Evolutionary conservation across 2,329 filamentous ascomycete species (phyloP).

Genomic region (Cordyceps tenuipes): DNA sequence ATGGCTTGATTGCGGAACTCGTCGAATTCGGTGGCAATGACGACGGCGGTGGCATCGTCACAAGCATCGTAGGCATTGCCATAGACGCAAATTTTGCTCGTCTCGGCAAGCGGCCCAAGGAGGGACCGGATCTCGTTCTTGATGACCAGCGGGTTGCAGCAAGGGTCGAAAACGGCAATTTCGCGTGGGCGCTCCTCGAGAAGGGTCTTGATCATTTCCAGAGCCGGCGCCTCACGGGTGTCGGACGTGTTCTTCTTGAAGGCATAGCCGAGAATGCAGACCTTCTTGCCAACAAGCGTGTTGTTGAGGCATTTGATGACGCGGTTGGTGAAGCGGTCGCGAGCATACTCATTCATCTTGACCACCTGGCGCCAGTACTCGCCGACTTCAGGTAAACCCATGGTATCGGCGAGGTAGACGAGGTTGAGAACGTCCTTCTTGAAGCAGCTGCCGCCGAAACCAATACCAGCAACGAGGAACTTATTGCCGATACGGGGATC

Average conservation of each 20-base stretch:
- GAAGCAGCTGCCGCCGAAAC: conserved; percentile 76
- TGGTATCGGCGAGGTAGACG: conserved; percentile 62
- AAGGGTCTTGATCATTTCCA: conserved; percentile 58
- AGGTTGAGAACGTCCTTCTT: conserved; percentile 71
- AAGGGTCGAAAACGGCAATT: conserved; percentile 62
- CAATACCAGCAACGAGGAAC: conserved; percentile 66
- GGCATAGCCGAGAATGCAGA: conserved; percentile 65
- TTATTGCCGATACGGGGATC: conserved; percentile 65
- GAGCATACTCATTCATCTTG: conserved; percentile 68
- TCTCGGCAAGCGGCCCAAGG: conserved; percentile 31
- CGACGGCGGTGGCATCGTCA: background rate
- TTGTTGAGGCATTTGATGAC: conserved; percentile 61
- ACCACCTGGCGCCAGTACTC: conserved; percentile 69
- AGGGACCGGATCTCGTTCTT: conserved; percentile 41
- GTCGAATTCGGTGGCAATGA: conserved; percentile 47
- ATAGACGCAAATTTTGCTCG: conserved; percentile 38
- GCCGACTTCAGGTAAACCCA: conserved; percentile 62
- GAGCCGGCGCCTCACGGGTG: conserved; percentile 61
- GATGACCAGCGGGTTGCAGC: conserved; percentile 43
- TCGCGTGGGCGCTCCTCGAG: conserved; percentile 55
- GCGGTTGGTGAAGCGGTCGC: conserved; percentile 57
- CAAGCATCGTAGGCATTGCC: background rate
- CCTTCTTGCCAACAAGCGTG: conserved; percentile 61
- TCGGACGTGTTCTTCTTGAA: conserved; percentile 77
- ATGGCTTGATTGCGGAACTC: conserved; percentile 41